Evolutionary conservation across 2,329 filamentous ascomycete genomes (phyloP).

Genomic region (Aspergillus pseudotamarii): DNA sequence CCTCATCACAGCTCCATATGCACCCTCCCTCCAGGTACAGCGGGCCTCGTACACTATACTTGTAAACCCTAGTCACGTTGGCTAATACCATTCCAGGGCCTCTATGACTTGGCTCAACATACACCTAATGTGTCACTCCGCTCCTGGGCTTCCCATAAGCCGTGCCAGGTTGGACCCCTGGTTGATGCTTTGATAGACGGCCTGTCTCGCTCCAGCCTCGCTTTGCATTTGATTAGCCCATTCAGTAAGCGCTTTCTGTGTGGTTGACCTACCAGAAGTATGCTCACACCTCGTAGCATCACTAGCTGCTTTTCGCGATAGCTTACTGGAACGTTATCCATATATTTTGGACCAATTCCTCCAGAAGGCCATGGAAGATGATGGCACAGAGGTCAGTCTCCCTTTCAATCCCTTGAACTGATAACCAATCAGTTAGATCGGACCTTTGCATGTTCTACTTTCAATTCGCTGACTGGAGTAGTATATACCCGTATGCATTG

Average conservation of each 20-base stretch:
- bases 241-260: conserved; percentile 46
- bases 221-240: conserved; percentile 52
- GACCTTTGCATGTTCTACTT: background rate
- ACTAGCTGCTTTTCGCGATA: conserved; percentile 34
- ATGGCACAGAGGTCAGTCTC: conserved; percentile 33
- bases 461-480: conserved; percentile 15
- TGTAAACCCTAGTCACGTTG: background rate
- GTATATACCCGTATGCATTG: conserved; percentile 35
- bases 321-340: conserved; percentile 36
- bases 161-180: conserved; percentile 53
- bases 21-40: conserved; percentile 54
- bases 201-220: conserved; percentile 54
- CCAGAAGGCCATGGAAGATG: conserved; percentile 29
- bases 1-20: conserved; percentile 52
- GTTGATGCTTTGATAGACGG: conserved; percentile 51
- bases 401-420: background rate
- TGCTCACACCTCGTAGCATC: conserved; percentile 28
- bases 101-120: conserved; percentile 31
- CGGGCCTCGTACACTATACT: conserved; percentile 3
- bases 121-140: conserved; percentile 41
- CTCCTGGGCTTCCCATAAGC: conserved; percentile 51
- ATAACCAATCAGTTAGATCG: background rate
- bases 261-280: background rate
- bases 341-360: conserved; percentile 40
- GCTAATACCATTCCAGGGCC: conserved; percentile 26